Evolutionary conservation across 2,329 filamentous ascomycete species (phyloP).

Genomic region (Zarea fungicola): DNA sequence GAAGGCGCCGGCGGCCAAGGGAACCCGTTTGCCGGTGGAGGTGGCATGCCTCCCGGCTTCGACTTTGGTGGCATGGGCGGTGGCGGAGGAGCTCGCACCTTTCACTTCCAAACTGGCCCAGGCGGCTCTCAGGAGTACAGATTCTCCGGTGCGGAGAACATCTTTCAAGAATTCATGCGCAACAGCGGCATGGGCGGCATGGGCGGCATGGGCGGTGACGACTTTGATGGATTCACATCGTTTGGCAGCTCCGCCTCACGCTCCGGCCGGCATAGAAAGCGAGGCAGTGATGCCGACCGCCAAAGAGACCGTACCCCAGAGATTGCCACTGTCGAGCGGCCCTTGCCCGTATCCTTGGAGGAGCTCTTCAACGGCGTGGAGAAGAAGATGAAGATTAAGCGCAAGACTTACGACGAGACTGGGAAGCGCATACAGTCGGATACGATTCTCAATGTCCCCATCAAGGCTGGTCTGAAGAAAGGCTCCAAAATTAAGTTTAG

Average conservation of each 20-base stretch:
- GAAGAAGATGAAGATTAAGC: slow-evolving; percentile 98
- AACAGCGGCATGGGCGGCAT: slow-evolving; percentile 37
- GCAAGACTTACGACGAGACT: slow-evolving; percentile 84
- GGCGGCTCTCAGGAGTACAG: slow-evolving; percentile 60
- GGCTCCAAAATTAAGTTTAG: slow-evolving; percentile 98
- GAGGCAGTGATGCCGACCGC: slow-evolving; percentile 9
- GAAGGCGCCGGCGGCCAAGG: slow-evolving; percentile 50
- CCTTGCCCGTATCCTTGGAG: slow-evolving; percentile 75
- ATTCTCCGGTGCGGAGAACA: slow-evolving; percentile 77
- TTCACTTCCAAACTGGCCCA: slow-evolving; percentile 58
- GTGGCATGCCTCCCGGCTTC: slow-evolving; percentile 55
- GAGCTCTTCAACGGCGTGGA: slow-evolving; percentile 81
- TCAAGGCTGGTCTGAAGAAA: slow-evolving; percentile 92
- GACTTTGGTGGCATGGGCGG: slow-evolving; percentile 45
- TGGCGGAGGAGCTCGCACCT: slow-evolving; percentile 46
- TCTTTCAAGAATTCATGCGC: slow-evolving; percentile 81
- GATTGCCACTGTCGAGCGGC: slow-evolving; percentile 84
- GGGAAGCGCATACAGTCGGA: slow-evolving; percentile 85
- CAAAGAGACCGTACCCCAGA: slow-evolving; percentile 63
- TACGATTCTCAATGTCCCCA: slow-evolving; percentile 86
- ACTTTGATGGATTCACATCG: slow-evolving; percentile 49
- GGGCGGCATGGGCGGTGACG: slow-evolving; percentile 36
- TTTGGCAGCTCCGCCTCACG: slow-evolving; percentile 39
- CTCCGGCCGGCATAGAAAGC: slow-evolving; percentile 27
- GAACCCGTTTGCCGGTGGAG: slow-evolving; percentile 56